Evolutionary conservation across 768 basidiomycete species (phyloP).

Genomic region (Myochromella boudieri): DNA sequence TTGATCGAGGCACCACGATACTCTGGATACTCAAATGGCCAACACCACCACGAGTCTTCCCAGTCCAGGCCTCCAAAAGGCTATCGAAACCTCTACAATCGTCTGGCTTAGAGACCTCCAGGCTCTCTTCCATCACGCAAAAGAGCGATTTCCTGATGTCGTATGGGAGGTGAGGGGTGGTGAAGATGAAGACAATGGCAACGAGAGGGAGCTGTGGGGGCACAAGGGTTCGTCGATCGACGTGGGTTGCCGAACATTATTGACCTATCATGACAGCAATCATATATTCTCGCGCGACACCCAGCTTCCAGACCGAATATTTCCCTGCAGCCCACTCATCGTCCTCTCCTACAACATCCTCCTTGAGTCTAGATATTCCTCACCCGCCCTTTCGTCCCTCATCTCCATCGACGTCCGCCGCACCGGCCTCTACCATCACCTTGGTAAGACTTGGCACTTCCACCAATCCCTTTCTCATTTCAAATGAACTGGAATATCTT

Average conservation of each 20-base stretch:
- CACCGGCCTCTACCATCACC: conserved; percentile 37
- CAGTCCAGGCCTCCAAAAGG: conserved; percentile 57
- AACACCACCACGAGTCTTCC: conserved; percentile 8
- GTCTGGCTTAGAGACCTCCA: conserved; percentile 84
- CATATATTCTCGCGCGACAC: conserved; percentile 92
- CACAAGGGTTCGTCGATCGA: conserved; percentile 76
- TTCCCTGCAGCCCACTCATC: conserved; percentile 72
- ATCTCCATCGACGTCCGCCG: conserved; percentile 46
- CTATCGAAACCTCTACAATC: conserved; percentile 63
- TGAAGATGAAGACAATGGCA: conserved; percentile 51
- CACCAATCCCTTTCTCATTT: conserved; percentile 79
- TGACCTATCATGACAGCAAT: conserved; percentile 48
- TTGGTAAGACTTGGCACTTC: conserved; percentile 65
- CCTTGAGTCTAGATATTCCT: conserved; percentile 55
- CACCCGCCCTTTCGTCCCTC: conserved; percentile 41
- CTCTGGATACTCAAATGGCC: conserved; percentile 21
- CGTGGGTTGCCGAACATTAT: neutral
- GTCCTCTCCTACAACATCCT: conserved; percentile 57
- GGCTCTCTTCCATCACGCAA: conserved; percentile 75
- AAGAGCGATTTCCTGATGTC: conserved; percentile 94
- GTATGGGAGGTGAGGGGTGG: conserved; percentile 76
- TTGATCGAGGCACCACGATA: conserved; percentile 12
- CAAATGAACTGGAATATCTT: conserved; percentile 89
- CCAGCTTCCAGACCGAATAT: conserved; percentile 86
- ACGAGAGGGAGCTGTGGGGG: conserved; percentile 76